These are phyloP conservation scores for Claviceps africana DNA, from an alignment of 2,329 filamentous ascomycete genomes.

Conservation along the genomic window DNA sequence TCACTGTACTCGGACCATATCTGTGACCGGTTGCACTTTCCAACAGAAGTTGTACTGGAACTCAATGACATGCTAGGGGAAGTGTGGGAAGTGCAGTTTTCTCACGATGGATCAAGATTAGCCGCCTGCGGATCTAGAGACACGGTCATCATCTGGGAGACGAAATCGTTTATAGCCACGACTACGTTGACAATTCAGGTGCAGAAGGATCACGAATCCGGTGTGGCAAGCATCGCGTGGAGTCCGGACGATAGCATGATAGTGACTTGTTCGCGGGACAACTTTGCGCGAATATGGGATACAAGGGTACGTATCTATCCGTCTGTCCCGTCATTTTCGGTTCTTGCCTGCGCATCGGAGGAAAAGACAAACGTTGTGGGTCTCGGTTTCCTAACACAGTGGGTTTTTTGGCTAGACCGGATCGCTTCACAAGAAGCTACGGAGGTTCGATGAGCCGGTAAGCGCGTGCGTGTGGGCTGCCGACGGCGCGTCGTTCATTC, in stretches of 20 bases:
- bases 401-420: conserved; percentile 39
- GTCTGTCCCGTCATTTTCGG: too few species aligned
- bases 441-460: conserved; percentile 67
- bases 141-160: conserved; percentile 70
- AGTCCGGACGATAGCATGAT: conserved; percentile 82
- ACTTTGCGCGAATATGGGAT: conserved; percentile 63
- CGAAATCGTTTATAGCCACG: conserved; percentile 50
- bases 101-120: conserved; percentile 68
- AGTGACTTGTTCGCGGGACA: conserved; percentile 69
- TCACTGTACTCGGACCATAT: conserved; percentile 81
- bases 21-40: conserved; percentile 71
- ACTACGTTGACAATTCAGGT: conserved; percentile 35
- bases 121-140: conserved; percentile 70
- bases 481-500: conserved; percentile 63
- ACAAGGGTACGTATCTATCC: conserved; percentile 41
- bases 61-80: conserved; percentile 64
- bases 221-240: conserved; percentile 74
- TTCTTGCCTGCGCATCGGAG: not conserved
- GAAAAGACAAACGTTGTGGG: not conserved
- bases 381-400: not conserved
- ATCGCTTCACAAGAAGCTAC: conserved; percentile 45
- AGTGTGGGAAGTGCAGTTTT: conserved; percentile 86
- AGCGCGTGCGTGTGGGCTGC: conserved; percentile 82
- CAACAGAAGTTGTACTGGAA: conserved; percentile 54
- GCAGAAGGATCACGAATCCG: conserved; percentile 43